Evolutionary conservation across 2,329 filamentous ascomycete genomes (phyloP).

Genomic region (Beauveria varroae): DNA sequence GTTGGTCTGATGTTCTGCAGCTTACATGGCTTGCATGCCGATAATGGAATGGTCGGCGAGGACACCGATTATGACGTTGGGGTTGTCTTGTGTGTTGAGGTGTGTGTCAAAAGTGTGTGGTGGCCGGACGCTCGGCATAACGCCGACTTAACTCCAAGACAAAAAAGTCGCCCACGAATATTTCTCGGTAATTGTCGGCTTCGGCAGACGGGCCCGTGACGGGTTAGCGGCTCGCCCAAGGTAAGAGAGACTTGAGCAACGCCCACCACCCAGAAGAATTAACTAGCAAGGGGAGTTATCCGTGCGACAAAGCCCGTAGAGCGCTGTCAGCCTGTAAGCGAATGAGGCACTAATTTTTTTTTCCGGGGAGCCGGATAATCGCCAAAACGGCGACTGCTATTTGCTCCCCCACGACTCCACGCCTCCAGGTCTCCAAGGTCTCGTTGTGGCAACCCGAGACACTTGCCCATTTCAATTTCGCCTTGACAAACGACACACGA

Average conservation of each 20-base stretch:
- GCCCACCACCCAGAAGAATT: too few relatives aligned
- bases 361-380: constrained; percentile 6
- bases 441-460: not conserved
- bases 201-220: not conserved
- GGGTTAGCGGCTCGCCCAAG: not conserved
- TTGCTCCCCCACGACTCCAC: not conserved
- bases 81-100: not conserved
- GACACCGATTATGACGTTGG: not conserved
- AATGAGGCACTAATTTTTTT: constrained; percentile 13
- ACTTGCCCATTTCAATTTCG: not conserved
- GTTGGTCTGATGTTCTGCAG: not conserved
- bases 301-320: too few relatives aligned
- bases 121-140: constrained; percentile 2
- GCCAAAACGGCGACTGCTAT: constrained; percentile 8
- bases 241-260: not conserved
- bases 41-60: not conserved
- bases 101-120: not conserved
- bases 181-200: constrained; percentile 11
- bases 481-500: constrained; percentile 1
- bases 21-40: constrained; percentile 1
- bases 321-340: not conserved
- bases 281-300: not conserved
- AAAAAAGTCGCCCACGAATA: not conserved
- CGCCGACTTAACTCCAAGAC: not conserved
- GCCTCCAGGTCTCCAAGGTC: not conserved